phyloP scores from a whole-genome alignment of 345 rosid species.

The Gynandropsis gynandra region DNA sequence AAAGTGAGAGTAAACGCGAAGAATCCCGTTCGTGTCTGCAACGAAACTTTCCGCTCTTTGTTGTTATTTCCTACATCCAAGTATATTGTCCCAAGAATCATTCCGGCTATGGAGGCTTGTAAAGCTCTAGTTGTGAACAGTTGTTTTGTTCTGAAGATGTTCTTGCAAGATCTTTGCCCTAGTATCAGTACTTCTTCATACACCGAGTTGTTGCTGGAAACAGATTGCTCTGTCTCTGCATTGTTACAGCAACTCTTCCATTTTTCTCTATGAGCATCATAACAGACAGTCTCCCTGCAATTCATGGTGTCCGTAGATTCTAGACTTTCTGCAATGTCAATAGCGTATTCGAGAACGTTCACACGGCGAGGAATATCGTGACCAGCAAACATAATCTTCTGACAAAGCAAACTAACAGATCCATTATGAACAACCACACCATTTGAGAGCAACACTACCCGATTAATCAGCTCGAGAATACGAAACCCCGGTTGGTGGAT shows the following conservation, averaged over 20 bases:
- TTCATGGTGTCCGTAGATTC: slow-evolving; percentile 15
- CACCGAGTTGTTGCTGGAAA: slow-evolving; percentile 39
- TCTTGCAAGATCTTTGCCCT: slow-evolving; percentile 68
- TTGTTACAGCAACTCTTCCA: slow-evolving; percentile 20
- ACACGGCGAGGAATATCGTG: slow-evolving; percentile 56
- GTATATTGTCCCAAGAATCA: slow-evolving; percentile 68
- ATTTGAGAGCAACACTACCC: slow-evolving; percentile 60
- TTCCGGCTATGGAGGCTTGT: slow-evolving; percentile 66
- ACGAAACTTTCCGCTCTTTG: slow-evolving; percentile 31
- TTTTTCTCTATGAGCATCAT: slow-evolving; percentile 17
- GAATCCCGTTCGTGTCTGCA: slow-evolving; percentile 66
- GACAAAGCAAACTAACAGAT: slow-evolving; percentile 41
- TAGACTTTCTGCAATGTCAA: slow-evolving; percentile 51
- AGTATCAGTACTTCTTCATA: slow-evolving; percentile 53
- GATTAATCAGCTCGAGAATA: slow-evolving; percentile 60
- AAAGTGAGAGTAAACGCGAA: slow-evolving; percentile 85
- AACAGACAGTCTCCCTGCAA: slow-evolving; percentile 23
- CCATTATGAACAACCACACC: slow-evolving; percentile 62
- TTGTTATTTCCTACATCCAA: slow-evolving; percentile 48
- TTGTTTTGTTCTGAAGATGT: slow-evolving; percentile 79
- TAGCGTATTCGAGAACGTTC: slow-evolving; percentile 82
- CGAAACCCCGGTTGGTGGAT: slow-evolving; percentile 93
- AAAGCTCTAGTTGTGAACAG: slow-evolving; percentile 60
- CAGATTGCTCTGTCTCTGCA: slow-evolving; percentile 29
- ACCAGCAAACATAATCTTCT: slow-evolving; percentile 49